Evolutionary conservation across 768 basidiomycete species (phyloP).

Genomic region (Strobilomyces dryophilus): DNA sequence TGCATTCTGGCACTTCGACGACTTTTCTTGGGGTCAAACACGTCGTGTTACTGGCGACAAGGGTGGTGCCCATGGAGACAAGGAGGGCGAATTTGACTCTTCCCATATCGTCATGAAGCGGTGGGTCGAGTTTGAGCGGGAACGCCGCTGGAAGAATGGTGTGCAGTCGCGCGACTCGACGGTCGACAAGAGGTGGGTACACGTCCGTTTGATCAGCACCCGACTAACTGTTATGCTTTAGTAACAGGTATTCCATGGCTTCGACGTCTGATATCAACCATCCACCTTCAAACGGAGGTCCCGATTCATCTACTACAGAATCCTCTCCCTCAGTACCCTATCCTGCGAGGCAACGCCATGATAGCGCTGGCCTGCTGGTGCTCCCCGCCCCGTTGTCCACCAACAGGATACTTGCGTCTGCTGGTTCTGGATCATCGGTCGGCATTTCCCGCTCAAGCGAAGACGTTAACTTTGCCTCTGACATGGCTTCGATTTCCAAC

Average conservation of each 20-base stretch:
- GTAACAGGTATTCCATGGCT: conserved; percentile 68
- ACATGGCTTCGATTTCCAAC: conserved; percentile 36
- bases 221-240: conserved; percentile 27
- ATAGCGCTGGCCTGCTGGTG: conserved; percentile 68
- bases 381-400: conserved; percentile 72
- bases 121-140: conserved; percentile 98
- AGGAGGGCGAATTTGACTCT: conserved; percentile 97
- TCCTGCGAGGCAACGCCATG: conserved; percentile 53
- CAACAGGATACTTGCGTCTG: conserved; percentile 47
- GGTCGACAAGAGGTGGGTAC: conserved; percentile 61
- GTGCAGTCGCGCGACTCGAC: conserved; percentile 77
- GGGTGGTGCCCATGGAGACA: conserved; percentile 75
- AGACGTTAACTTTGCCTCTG: conserved; percentile 34
- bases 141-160: conserved; percentile 89
- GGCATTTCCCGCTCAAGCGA: conserved; percentile 43
- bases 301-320: conserved; percentile 61
- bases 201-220: neutral
- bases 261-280: conserved; percentile 75
- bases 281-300: conserved; percentile 44
- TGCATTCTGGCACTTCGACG: conserved; percentile 99
- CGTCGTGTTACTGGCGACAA: conserved; percentile 75
- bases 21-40: conserved; percentile 98
- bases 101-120: conserved; percentile 97
- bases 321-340: conserved; percentile 38
- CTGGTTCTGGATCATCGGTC: conserved; percentile 38